These are phyloP conservation scores for Rhizomucor miehei DNA, from an alignment of 371 early-diverging fungal species.

Conservation along the genomic window DNA sequence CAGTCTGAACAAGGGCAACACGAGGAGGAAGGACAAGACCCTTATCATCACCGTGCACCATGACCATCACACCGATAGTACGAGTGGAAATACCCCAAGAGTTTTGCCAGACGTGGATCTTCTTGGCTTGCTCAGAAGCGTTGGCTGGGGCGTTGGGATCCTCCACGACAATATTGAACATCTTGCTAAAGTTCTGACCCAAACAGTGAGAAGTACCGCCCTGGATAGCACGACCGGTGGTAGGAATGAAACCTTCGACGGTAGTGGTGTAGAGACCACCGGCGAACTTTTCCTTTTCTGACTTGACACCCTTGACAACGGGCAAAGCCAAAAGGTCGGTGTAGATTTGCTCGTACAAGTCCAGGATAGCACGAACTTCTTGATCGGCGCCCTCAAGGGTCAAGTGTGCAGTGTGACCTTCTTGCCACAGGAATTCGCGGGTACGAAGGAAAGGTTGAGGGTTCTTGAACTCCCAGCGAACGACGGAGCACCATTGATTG, in stretches of 20 bases:
- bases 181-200: conserved; percentile 99
- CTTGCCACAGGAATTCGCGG: conserved; percentile 99
- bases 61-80: conserved; percentile 99
- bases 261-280: conserved; percentile 99
- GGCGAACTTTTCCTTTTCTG: conserved; percentile 99
- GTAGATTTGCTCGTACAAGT: conserved; percentile 96
- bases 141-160: conserved; percentile 41
- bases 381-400: conserved; percentile 88
- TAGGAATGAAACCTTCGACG: conserved; percentile 98
- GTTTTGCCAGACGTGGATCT: conserved; percentile 96
- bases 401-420: conserved; percentile 99
- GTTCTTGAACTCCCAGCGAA: conserved; percentile 99
- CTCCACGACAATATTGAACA: conserved; percentile 77
- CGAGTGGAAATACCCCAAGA: conserved; percentile 99
- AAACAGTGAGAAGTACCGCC: conserved; percentile 99
- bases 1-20: conserved; percentile 91
- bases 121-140: conserved; percentile 44
- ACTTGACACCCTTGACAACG: conserved; percentile 98
- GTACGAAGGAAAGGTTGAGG: conserved; percentile 99
- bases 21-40: conserved; percentile 99
- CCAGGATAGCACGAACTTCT: conserved; percentile 94
- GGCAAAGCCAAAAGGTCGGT: conserved; percentile 99
- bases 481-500: conserved; percentile 99
- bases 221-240: conserved; percentile 99
- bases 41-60: conserved; percentile 99